Conservation (phyloP, 768 basidiomycete genomes). For the Macrolepiota albuminosa region DNA sequence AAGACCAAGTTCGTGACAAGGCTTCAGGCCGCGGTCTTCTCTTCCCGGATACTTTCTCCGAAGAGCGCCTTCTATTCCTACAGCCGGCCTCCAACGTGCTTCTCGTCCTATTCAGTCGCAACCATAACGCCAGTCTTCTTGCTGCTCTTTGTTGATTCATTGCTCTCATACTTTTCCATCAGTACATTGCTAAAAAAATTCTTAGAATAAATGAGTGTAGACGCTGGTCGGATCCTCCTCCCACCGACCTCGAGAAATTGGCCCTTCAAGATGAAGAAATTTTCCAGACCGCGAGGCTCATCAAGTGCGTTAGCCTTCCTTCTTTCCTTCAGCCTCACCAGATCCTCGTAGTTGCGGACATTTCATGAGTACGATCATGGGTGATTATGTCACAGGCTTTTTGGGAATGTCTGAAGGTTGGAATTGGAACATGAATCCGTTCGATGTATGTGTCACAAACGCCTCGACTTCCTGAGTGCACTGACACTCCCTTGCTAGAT, state of each 20-base stretch:
- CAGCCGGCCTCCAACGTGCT: constrained; percentile 51
- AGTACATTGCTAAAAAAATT: constrained; percentile 49
- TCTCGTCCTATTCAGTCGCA: constrained; percentile 51
- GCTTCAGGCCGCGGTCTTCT: constrained; percentile 45
- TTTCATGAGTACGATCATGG: constrained; percentile 50
- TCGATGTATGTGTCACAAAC: constrained; percentile 18
- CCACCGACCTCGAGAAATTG: constrained; percentile 19
- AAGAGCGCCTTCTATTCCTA: constrained; percentile 46
- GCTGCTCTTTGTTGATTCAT: background rate
- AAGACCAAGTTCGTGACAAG: constrained; percentile 44
- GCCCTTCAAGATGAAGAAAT: constrained; percentile 48
- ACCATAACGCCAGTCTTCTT: constrained; percentile 46
- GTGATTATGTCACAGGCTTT: constrained; percentile 59
- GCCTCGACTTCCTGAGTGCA: background rate
- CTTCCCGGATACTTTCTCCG: constrained; percentile 49
- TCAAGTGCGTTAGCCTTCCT: constrained; percentile 32
- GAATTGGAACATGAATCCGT: constrained; percentile 46
- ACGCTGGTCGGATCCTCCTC: constrained; percentile 39
- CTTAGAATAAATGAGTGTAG: constrained; percentile 52
- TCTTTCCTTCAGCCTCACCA: background rate
- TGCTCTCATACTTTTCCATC: background rate
- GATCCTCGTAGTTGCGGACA: constrained; percentile 37
- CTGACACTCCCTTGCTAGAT: constrained; percentile 19
- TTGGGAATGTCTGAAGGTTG: constrained; percentile 50
- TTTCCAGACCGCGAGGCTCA: constrained; percentile 50